phyloP scores from a whole-genome alignment of 2,329 filamentous ascomycete species.

The Microcera coccophila region DNA sequence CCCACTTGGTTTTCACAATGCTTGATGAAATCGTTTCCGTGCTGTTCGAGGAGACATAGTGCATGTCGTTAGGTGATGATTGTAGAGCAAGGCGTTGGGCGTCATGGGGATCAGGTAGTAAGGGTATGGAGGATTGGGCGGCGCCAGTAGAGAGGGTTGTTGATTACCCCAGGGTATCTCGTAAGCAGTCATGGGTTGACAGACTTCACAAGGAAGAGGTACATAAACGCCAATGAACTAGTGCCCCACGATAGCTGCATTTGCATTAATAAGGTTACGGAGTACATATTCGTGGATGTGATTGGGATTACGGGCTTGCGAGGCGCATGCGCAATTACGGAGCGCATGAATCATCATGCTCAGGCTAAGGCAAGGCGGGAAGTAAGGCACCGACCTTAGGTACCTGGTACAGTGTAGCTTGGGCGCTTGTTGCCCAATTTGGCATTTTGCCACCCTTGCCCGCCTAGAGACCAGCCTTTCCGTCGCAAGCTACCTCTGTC shows the following conservation, averaged over 20 bases:
- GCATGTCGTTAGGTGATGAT: not conserved
- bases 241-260: no score
- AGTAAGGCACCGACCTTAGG: not conserved
- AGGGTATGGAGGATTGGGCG: not conserved
- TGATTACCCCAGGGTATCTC: no score
- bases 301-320: no score
- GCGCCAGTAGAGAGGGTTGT: no score
- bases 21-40: slow-evolving; percentile 66
- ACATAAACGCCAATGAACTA: no score
- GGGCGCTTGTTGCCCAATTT: slow-evolving; percentile 21
- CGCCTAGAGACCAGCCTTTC: slow-evolving; percentile 27
- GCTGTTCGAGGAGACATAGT: slow-evolving; percentile 50
- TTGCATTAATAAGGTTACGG: no score
- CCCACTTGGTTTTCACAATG: slow-evolving; percentile 67
- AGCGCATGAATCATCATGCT: no score
- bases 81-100: slow-evolving; percentile 9
- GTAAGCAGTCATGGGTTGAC: no score
- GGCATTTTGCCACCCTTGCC: slow-evolving; percentile 27
- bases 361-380: slow-evolving; percentile 1
- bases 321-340: no score
- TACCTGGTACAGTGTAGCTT: not conserved
- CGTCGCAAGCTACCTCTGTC: slow-evolving; percentile 19
- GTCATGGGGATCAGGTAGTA: slow-evolving; percentile 2
- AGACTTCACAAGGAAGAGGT: slow-evolving; percentile 1
- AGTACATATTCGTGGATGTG: no score